Percentiles rank a stretch among this genome's conserved stretches.
These are phyloP conservation scores for Cymodocea nodosa DNA, from an alignment of 116 monocot genomes.

Conservation along the genomic window DNA sequence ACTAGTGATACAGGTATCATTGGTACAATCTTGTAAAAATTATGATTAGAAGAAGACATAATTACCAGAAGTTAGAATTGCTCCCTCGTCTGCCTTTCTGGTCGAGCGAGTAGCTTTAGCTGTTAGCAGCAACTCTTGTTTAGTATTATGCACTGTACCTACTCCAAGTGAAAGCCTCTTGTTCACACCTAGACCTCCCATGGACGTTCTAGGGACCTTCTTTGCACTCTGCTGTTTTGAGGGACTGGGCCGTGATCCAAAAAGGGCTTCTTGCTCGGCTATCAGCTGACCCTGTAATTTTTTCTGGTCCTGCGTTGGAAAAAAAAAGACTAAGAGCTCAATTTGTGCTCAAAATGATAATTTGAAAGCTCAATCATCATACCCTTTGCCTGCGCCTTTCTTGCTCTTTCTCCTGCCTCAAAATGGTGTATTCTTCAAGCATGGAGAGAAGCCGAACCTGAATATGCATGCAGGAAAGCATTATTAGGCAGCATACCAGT, in stretches of 20 bases:
- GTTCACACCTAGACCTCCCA: conserved; percentile 30
- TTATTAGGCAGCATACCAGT: background rate
- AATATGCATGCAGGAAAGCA: background rate
- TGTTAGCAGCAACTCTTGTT: conserved; percentile 28
- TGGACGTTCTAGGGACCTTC: conserved; percentile 55
- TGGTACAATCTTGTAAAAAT: background rate
- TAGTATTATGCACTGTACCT: conserved; percentile 28
- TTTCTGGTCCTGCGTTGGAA: conserved; percentile 60
- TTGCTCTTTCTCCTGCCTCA: conserved; percentile 67
- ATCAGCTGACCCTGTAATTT: conserved; percentile 71
- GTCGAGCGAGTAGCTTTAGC: conserved; percentile 36
- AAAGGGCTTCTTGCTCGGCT: conserved; percentile 81
- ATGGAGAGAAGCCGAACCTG: conserved; percentile 80
- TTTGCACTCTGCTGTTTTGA: conserved; percentile 54
- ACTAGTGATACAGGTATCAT: background rate
- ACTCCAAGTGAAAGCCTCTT: conserved; percentile 66
- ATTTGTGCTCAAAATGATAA: background rate
- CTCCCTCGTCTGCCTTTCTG: conserved; percentile 46
- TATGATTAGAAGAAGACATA: background rate
- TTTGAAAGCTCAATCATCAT: background rate
- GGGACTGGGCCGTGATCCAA: conserved; percentile 95
- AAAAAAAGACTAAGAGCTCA: background rate
- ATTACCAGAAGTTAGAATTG: conserved; percentile 53
- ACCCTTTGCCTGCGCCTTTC: conserved; percentile 74
- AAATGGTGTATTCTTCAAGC: conserved; percentile 75